Base-by-base conservation (phyloP, 1,139 yeast species). In the Taphrina betulina region DNA sequence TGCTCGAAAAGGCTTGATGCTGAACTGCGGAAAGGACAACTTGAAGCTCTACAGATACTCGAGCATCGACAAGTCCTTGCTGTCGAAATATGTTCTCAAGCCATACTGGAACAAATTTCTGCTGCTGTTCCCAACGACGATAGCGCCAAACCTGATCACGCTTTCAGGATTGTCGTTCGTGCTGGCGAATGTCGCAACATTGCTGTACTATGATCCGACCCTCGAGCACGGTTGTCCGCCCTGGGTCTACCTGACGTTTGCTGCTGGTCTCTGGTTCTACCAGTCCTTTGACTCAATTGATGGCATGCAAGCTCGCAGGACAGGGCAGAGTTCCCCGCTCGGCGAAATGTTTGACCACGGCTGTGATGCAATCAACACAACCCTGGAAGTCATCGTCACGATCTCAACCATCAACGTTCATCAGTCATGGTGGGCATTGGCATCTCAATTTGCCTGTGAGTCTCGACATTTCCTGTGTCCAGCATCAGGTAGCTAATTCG, bases 281-380 rank as follows among this genome's bases (percentile, higher is more conserved):
- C 92, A 85, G 67, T 85, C 94, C 1, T 83, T 85, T 73, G 94
- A 85, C 70, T 88, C 66, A 90, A 85, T 67, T 90, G 94, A 8
- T 80, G 83, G 64, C 92, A 85, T 69, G 94, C 94, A 20, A 43
- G 51, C 58, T 29, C 75, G 94, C 63, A 68, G 80, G 64, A 85
- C 92, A 0, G 85, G 86, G 26, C 85, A 85, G 65, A 77, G 83
- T 58, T 85, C 89, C 2, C 92, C 94, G 1, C 73, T 85, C 62
- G 94, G 92, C 14, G 92, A 85, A 68, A 75, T 85, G 61, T 85
- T 85, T 66, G 94, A 85, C 68, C 94, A 85, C 64, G 85, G 89
- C 31, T 57, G 54, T 58, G 94, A 85, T 69, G 85, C 90, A 1
- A 76, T 85, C 65, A 85, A 85, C 68, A 83, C 76, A 62, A 65